phyloP scores from a whole-genome alignment of 768 basidiomycete species.

The Dioszegia aurantiaca region DNA sequence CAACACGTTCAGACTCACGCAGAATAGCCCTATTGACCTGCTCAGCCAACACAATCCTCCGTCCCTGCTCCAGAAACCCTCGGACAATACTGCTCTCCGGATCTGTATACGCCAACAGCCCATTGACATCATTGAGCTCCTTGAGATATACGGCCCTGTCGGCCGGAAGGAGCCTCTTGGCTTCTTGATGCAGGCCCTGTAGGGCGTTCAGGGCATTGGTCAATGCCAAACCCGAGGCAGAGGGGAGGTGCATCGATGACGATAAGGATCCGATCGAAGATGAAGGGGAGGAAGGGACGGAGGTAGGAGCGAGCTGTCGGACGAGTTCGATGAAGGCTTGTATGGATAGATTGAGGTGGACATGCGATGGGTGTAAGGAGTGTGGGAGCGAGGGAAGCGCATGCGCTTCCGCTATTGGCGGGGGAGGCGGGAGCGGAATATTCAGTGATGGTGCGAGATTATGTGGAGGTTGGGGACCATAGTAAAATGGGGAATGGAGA shows the following conservation, averaged over 20 bases:
- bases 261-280: slow-evolving; percentile 57
- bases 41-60: slow-evolving; percentile 78
- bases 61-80: slow-evolving; percentile 70
- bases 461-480: neutral
- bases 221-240: slow-evolving; percentile 21
- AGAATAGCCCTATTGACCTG: slow-evolving; percentile 84
- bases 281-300: slow-evolving; percentile 66
- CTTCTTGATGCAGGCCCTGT: slow-evolving; percentile 67
- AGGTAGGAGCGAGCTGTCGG: slow-evolving; percentile 58
- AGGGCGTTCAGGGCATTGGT: slow-evolving; percentile 46
- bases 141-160: slow-evolving; percentile 65
- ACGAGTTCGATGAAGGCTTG: slow-evolving; percentile 82
- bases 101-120: slow-evolving; percentile 75
- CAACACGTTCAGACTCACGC: slow-evolving; percentile 57
- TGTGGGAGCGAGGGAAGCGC: slow-evolving; percentile 23
- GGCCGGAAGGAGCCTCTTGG: slow-evolving; percentile 60
- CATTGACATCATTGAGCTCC: slow-evolving; percentile 72
- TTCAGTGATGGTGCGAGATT: neutral
- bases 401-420: slow-evolving; percentile 4
- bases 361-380: slow-evolving; percentile 63
- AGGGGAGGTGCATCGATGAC: slow-evolving; percentile 18
- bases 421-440: slow-evolving; percentile 9
- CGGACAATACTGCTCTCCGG: slow-evolving; percentile 74
- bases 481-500: neutral
- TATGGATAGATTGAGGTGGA: slow-evolving; percentile 79